phyloP scores from a whole-genome alignment of 805 yeast species.

The Wickerhamiella vanderwaltii region DNA sequence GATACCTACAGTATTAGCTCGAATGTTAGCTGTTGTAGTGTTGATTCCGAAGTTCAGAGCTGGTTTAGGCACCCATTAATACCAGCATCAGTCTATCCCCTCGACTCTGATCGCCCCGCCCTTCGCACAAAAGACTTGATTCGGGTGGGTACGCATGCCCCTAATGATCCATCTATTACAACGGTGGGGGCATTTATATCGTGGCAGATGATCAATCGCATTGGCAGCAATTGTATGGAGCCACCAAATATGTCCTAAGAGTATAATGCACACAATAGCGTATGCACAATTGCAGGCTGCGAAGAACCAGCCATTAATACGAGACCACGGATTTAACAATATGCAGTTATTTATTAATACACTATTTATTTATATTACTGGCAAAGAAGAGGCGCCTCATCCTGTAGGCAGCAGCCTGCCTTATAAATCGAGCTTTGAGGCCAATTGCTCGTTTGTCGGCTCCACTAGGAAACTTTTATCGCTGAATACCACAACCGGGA shows the following conservation, averaged over 20 bases:
- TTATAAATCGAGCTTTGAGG: constrained; percentile 10
- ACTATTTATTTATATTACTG: too few relatives aligned
- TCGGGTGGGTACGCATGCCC: constrained; percentile 16
- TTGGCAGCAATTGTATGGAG: too few relatives aligned
- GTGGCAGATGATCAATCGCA: constrained; percentile 17
- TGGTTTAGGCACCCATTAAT: constrained; percentile 1
- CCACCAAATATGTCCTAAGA: too few relatives aligned
- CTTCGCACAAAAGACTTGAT: constrained; percentile 15
- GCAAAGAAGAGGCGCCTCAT: too few relatives aligned
- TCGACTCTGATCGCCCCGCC: constrained; percentile 16
- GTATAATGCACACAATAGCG: too few relatives aligned
- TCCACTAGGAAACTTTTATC: constrained; percentile 19
- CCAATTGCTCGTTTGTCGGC: constrained; percentile 20
- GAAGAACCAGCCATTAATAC: too few relatives aligned
- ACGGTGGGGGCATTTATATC: constrained; percentile 22
- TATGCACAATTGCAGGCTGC: too few relatives aligned
- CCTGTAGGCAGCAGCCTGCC: too few relatives aligned
- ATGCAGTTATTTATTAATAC: too few relatives aligned
- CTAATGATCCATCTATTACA: constrained; percentile 17
- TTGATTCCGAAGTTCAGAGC: not conserved
- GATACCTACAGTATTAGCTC: not conserved
- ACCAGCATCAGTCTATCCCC: constrained; percentile 12
- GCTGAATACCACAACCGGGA: constrained; percentile 20
- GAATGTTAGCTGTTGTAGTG: not conserved
- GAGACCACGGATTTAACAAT: too few relatives aligned